Evolutionary conservation across 441 rosid species (phyloP).

Genomic region (Syzygium malaccense): DNA sequence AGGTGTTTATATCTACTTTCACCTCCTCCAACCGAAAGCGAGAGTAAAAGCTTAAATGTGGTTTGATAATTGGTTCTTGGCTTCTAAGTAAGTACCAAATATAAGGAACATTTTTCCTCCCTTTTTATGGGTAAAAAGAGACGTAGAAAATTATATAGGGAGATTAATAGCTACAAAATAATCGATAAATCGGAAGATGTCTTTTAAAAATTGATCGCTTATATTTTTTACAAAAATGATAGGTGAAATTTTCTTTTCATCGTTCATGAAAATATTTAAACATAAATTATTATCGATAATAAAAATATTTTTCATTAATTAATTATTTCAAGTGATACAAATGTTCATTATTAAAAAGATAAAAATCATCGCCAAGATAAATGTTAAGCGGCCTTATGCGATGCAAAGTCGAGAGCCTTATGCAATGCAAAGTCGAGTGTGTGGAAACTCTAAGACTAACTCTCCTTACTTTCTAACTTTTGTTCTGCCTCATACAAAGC

Average conservation of each 20-base stretch:
- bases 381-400: background rate
- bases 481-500: rapidly evolving
- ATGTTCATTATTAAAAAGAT: rapidly evolving
- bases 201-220: background rate
- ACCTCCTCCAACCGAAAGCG: background rate
- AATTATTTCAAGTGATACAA: background rate
- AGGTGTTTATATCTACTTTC: background rate
- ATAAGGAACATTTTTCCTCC: background rate
- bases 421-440: background rate
- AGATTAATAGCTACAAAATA: too few species aligned
- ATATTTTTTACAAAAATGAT: background rate
- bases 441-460: background rate
- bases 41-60: background rate
- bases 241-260: background rate
- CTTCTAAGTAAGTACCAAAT: background rate
- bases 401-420: background rate
- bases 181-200: background rate
- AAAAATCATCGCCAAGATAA: background rate
- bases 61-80: background rate
- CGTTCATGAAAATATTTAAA: rapidly evolving
- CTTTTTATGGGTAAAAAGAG: background rate
- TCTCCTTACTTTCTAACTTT: too few species aligned
- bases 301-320: background rate
- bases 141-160: background rate
- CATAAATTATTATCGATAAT: background rate